Evolutionary conservation across 257 asterid genomes (phyloP), one percentile per base, ranked within the genome.

Genomic region (Nicotiana knightiana): DNA sequence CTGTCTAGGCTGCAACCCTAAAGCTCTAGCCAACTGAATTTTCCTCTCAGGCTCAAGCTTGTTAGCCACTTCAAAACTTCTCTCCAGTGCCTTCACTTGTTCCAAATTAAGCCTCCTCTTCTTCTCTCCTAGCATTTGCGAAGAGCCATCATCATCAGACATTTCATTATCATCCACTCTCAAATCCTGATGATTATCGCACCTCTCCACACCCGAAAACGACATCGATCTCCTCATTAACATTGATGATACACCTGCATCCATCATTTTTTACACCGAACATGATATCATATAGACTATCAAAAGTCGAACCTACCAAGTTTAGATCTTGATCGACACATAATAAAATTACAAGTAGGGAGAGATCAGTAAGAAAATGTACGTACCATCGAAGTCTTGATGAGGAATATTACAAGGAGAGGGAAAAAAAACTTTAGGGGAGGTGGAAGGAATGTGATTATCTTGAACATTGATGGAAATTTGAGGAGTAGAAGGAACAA

Each of bases 1-100:
- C 83, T 95, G 99, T 3, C 98, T 85, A 0, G 98, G 99, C 67
- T 93, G 94, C 76, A 95, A 85, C 5, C 96, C 97, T 68, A 95
- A 75, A 28, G 95, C 93, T 86, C 92, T 90, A 58, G 97, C 97
- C 57, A 95, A 86, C 88, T 92, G 93, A 88, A 90, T 83, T 86
- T 93, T 95, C 83, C 97, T 89, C 84, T 95, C 97, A 1, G 96
- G 98, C 70, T 95, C 98, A 13, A 93, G 87, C 59, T 93, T 95
- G 86, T 88, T 95, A 0, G 94, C 96, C 37, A 88, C 53, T 28
- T 95, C 98, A 61, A 92, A 95, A 88, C 97, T 93, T 86, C 91
- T 95, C 79, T 95, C 98, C n/a, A 95, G 82, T 64, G 95, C 98
- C 86, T 86, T 90, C 64, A 95, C 98, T 81, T 93, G 98, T 57